These are phyloP conservation scores for Tetraselmis chui DNA, from an alignment of 139 green algal species.

Conservation along the genomic window DNA sequence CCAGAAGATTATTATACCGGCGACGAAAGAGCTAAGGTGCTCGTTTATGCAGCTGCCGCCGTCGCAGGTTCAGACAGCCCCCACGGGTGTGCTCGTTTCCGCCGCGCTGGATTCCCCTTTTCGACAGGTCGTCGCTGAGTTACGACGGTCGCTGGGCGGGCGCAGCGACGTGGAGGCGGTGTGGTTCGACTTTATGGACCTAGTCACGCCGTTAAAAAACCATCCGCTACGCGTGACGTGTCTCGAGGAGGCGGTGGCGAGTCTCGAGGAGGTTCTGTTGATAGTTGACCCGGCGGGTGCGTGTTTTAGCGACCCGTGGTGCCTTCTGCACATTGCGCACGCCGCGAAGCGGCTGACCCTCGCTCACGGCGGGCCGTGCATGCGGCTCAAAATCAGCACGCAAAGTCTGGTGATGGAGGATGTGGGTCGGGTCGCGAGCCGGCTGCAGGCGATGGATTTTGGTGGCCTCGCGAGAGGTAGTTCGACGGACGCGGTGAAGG, in stretches of 20 bases:
- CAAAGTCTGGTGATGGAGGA: background rate
- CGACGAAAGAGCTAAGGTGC: background rate
- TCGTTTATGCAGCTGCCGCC: background rate
- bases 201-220: background rate
- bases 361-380: background rate
- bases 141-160: no score
- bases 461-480: background rate
- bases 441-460: background rate
- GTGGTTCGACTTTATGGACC: background rate
- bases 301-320: background rate
- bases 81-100: background rate
- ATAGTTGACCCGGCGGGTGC: background rate
- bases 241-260: background rate
- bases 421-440: background rate
- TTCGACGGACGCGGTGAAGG: background rate
- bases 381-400: background rate
- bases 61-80: background rate
- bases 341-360: background rate
- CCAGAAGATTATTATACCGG: background rate
- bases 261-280: background rate
- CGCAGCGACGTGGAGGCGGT: background rate
- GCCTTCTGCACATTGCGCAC: background rate
- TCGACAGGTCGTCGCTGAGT: background rate
- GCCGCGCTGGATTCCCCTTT: background rate
- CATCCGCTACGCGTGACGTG: background rate